Evolutionary conservation across 2,329 filamentous ascomycete species (phyloP), one percentile per base, ranked within the genome.

Genomic region (Eurotiales sp.): DNA sequence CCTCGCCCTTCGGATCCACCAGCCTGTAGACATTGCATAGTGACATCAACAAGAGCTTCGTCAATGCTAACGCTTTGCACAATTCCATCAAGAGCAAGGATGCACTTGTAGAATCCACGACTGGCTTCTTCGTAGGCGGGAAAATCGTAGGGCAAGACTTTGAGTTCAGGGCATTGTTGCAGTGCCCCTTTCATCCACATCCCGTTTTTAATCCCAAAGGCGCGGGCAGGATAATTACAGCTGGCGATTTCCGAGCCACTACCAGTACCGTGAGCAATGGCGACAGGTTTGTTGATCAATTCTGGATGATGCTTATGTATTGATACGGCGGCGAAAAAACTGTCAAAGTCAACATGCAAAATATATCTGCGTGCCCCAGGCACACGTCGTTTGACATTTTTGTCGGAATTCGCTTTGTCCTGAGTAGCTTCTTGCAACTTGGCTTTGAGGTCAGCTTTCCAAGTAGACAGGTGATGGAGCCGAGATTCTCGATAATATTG

Each of bases 171-270:
- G 63, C 90, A 99, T 15, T 93, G 69, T 58, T 93, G 86, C 53
- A 86, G 77, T 0, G 93, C 93, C 29, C 81, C 79, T 66, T 92
- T 95, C 92, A 99, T 97, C 93, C 95, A 99, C 93, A 97, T 99
- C 32, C 95, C 95, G 60, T 99, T 99, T 65, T 91, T 96, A 50
- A 99, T 79, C 1, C 92, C 92, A 60, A 85, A 93, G 27, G 82
- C 79, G 32, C 93, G 83, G 6, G 95, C 93, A 17, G 87, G 84
- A 65, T 99, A 99, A 62, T 99, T 99, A 71, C 93, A 99, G 57
- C 91, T 96, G 19, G 93, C 93, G 62, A 99, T 97, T 65, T 99
- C 93, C 0, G 92, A 96, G 0, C 89, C 90, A 21, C 82, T 83
- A 0, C 92, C 92, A 40, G 80, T 81, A 4, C 92, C 87, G 64